These are phyloP conservation scores for Trichoderma asperellum DNA, from an alignment of 2,329 filamentous ascomycete species.

Conservation along the genomic window DNA sequence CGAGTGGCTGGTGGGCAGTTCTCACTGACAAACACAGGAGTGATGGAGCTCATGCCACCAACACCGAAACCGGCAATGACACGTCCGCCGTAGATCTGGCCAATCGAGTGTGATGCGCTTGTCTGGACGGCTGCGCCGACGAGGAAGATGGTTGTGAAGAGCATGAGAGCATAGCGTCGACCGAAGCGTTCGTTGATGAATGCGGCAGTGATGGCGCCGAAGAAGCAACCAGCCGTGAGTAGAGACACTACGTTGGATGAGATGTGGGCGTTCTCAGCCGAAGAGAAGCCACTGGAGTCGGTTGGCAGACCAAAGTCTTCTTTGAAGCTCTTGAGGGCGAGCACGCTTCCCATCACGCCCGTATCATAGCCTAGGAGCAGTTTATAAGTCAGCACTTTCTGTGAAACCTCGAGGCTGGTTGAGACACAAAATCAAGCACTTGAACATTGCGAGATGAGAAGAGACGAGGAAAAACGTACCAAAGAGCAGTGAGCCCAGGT, in stretches of 20 bases:
- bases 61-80: slow-evolving; percentile 35
- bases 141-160: slow-evolving; percentile 32
- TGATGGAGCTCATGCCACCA: slow-evolving; percentile 35
- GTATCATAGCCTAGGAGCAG: slow-evolving; percentile 23
- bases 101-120: slow-evolving; percentile 31
- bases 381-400: not conserved
- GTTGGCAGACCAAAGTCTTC: slow-evolving; percentile 31
- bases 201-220: slow-evolving; percentile 33
- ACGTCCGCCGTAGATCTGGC: slow-evolving; percentile 35
- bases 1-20: slow-evolving; percentile 31
- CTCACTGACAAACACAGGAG: slow-evolving; percentile 35
- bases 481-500: slow-evolving; percentile 28
- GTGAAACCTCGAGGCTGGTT: not conserved
- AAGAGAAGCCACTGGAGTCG: slow-evolving; percentile 29
- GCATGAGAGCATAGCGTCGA: slow-evolving; percentile 32
- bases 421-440: not conserved
- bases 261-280: slow-evolving; percentile 29
- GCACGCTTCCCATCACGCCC: slow-evolving; percentile 30
- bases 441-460: not conserved
- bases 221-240: slow-evolving; percentile 34
- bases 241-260: slow-evolving; percentile 32
- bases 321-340: slow-evolving; percentile 31
- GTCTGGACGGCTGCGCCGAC: slow-evolving; percentile 32
- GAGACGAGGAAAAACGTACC: slow-evolving; percentile 8
- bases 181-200: slow-evolving; percentile 32